A percentile compares a stretch with the other conserved stretches of the same genome.
Conservation (phyloP, 2,329 filamentous ascomycete genomes). For the Beauveria sp. region DNA sequence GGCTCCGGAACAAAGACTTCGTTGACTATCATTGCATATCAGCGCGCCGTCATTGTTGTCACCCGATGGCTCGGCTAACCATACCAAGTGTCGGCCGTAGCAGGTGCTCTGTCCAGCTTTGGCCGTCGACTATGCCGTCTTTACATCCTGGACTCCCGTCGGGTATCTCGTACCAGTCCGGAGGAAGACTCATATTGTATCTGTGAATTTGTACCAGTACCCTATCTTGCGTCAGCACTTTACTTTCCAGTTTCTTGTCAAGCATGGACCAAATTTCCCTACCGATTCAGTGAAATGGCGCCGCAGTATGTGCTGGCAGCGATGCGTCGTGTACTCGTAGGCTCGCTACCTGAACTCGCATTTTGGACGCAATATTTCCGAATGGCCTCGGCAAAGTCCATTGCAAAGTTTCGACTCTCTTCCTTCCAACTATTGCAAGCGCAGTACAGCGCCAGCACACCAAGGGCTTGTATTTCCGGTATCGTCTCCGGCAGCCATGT, state of each 20-base stretch:
- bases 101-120: not conserved
- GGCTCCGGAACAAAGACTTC: not conserved
- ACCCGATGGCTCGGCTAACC: too few species aligned
- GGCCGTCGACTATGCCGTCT: not conserved
- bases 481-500: not conserved
- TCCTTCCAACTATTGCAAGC: not conserved
- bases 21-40: not conserved
- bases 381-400: not conserved
- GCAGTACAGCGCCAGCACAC: not conserved
- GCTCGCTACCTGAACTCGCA: too few species aligned
- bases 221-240: not conserved
- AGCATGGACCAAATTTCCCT: not conserved
- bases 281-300: constrained; percentile 3
- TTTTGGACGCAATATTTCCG: not conserved
- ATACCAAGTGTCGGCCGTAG: not conserved
- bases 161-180: too few species aligned
- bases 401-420: not conserved
- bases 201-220: not conserved
- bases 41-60: not conserved
- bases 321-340: not conserved
- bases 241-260: too few species aligned
- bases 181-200: not conserved
- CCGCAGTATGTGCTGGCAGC: constrained; percentile 1
- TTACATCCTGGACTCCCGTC: not conserved
- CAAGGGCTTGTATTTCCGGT: not conserved